These are phyloP conservation scores for Fusarium nisikadoi DNA, from an alignment of 2,329 filamentous ascomycete genomes.

Conservation along the genomic window DNA sequence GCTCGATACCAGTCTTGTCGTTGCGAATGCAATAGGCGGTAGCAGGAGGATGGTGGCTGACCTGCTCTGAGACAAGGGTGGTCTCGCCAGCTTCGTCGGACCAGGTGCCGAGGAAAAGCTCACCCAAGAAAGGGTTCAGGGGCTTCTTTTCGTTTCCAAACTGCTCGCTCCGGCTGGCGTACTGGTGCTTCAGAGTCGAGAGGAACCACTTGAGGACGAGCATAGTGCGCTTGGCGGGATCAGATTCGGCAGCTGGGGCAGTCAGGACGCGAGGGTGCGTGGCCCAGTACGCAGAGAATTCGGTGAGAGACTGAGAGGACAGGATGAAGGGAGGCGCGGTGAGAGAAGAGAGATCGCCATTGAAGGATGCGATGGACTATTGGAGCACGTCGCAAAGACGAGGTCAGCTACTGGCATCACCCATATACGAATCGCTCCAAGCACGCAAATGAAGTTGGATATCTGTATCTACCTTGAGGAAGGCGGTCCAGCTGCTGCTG, in stretches of 20 bases:
- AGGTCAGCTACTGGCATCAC: constrained; percentile 24
- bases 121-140: constrained; percentile 93
- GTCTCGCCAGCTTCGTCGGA: constrained; percentile 84
- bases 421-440: background rate
- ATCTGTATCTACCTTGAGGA: constrained; percentile 60
- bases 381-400: constrained; percentile 24
- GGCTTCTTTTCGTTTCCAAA: constrained; percentile 97
- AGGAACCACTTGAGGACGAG: constrained; percentile 97
- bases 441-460: constrained; percentile 2
- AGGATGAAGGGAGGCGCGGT: constrained; percentile 87
- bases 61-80: constrained; percentile 91
- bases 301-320: constrained; percentile 79
- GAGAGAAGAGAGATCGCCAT: constrained; percentile 81
- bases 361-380: constrained; percentile 82
- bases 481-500: constrained; percentile 62
- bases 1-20: constrained; percentile 78
- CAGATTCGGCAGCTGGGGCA: constrained; percentile 81
- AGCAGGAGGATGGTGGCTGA: constrained; percentile 92
- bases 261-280: constrained; percentile 82
- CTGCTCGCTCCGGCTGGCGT: constrained; percentile 77
- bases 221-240: constrained; percentile 83
- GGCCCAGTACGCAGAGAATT: constrained; percentile 86
- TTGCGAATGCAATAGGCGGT: constrained; percentile 96
- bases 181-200: constrained; percentile 89
- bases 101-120: constrained; percentile 94